Evolutionary conservation across 371 early-diverging fungal genomes (phyloP).

Genomic region (Nosema muscidifuracis): DNA sequence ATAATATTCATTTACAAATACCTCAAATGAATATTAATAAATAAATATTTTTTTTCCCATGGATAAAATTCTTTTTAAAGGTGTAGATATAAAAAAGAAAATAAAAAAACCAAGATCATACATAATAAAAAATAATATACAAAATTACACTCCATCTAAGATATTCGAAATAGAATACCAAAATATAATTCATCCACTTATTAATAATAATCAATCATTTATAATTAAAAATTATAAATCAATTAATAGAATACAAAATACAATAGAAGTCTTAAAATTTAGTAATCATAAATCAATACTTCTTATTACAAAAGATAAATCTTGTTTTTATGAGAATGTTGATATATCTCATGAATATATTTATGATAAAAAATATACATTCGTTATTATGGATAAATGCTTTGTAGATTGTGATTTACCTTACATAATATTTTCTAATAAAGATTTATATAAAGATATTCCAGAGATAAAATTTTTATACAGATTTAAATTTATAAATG

Average conservation of each 20-base stretch:
- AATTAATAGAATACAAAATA: not conserved
- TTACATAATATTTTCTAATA: not conserved
- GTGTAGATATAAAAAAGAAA: slow-evolving; percentile 17
- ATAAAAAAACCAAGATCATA: not conserved
- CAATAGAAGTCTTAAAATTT: not conserved
- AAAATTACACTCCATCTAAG: not conserved
- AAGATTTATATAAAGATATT: not conserved
- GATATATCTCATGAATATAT: too few relatives aligned
- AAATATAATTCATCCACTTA: not conserved
- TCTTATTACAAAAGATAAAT: not conserved
- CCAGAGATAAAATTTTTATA: slow-evolving; percentile 20
- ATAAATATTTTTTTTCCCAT: too few relatives aligned
- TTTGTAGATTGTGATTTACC: not conserved
- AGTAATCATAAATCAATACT: not conserved
- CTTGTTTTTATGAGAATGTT: not conserved
- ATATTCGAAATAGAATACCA: not conserved
- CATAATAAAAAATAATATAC: not conserved
- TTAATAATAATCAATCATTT: not conserved
- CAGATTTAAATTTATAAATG: slow-evolving; percentile 30
- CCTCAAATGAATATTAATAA: too few relatives aligned
- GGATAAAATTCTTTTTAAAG: slow-evolving; percentile 39
- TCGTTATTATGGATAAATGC: not conserved
- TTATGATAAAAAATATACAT: not conserved
- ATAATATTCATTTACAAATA: too few relatives aligned
- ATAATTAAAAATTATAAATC: not conserved